These are phyloP conservation scores for Aspergillus fumigatiaffinis DNA, from an alignment of 2,329 filamentous ascomycete species.

Conservation along the genomic window DNA sequence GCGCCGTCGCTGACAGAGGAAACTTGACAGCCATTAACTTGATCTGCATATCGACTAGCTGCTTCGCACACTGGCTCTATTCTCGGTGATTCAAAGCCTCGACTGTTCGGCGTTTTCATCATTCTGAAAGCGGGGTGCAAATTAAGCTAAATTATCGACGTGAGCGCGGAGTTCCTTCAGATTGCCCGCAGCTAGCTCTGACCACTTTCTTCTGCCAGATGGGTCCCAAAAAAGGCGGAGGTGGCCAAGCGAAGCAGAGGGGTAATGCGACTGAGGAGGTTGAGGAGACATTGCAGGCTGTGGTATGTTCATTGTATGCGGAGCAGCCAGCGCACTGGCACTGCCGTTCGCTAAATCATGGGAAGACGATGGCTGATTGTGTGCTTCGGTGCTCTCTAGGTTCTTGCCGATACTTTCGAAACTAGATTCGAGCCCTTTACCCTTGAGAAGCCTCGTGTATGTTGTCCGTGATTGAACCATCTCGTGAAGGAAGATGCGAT, in stretches of 20 bases:
- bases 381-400: constrained; percentile 43
- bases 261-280: constrained; percentile 52
- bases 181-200: not conserved
- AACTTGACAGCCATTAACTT: not conserved
- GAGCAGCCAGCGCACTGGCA: not conserved
- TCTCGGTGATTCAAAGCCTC: not conserved
- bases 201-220: constrained; percentile 17
- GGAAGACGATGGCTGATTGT: constrained; percentile 8
- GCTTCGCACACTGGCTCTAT: not conserved
- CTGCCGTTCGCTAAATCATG: not conserved
- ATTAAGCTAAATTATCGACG: not conserved
- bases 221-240: constrained; percentile 34
- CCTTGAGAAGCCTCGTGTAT: constrained; percentile 78
- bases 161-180: constrained; percentile 1
- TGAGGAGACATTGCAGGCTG: constrained; percentile 61
- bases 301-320: constrained; percentile 42
- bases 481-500: not conserved
- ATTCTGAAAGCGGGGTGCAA: not conserved
- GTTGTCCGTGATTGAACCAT: constrained; percentile 25
- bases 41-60: not conserved
- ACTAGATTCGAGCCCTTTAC: constrained; percentile 88
- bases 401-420: constrained; percentile 93
- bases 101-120: not conserved
- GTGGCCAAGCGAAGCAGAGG: constrained; percentile 24
- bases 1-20: not conserved